Conservation (phyloP, 768 basidiomycete species). For the Russula griseocarnosa region DNA sequence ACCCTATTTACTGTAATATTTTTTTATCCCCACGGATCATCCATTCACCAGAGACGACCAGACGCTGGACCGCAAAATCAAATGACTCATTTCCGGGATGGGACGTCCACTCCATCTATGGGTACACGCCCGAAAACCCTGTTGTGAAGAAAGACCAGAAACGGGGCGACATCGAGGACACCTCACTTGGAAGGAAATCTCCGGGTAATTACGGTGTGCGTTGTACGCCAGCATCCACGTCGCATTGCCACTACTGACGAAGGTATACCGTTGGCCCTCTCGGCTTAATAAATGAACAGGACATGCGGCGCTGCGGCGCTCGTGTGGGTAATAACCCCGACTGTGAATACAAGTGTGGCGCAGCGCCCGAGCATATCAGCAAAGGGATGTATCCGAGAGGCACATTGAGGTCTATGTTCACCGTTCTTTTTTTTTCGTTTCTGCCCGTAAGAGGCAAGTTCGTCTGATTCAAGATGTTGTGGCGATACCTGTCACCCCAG, state of each 20-base stretch:
- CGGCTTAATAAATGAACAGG: slow-evolving; percentile 51
- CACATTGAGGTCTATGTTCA: slow-evolving; percentile 48
- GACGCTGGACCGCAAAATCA: slow-evolving; percentile 12
- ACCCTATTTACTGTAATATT: background rate
- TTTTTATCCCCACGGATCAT: background rate
- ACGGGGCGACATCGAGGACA: slow-evolving; percentile 44
- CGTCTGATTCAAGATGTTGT: slow-evolving; percentile 41
- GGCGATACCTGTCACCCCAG: slow-evolving; percentile 75
- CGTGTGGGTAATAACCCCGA: slow-evolving; percentile 63
- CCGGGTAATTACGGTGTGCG: slow-evolving; percentile 37
- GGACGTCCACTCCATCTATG: slow-evolving; percentile 5
- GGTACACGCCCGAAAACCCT: slow-evolving; percentile 1
- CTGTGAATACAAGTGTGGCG: slow-evolving; percentile 55
- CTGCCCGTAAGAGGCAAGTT: slow-evolving; percentile 33
- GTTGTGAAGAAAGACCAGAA: slow-evolving; percentile 46
- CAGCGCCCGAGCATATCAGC: slow-evolving; percentile 66
- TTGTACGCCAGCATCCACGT: slow-evolving; percentile 44
- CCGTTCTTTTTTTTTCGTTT: slow-evolving; percentile 29
- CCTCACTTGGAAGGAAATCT: slow-evolving; percentile 38
- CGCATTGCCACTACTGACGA: slow-evolving; percentile 65
- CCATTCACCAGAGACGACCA: slow-evolving; percentile 18
- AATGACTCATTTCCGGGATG: slow-evolving; percentile 14
- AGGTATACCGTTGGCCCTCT: slow-evolving; percentile 56
- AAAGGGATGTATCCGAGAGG: slow-evolving; percentile 77
- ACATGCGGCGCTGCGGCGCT: slow-evolving; percentile 59